Evolutionary conservation across 208 protist species (phyloP).

Genomic region (Leishmania arabica): DNA sequence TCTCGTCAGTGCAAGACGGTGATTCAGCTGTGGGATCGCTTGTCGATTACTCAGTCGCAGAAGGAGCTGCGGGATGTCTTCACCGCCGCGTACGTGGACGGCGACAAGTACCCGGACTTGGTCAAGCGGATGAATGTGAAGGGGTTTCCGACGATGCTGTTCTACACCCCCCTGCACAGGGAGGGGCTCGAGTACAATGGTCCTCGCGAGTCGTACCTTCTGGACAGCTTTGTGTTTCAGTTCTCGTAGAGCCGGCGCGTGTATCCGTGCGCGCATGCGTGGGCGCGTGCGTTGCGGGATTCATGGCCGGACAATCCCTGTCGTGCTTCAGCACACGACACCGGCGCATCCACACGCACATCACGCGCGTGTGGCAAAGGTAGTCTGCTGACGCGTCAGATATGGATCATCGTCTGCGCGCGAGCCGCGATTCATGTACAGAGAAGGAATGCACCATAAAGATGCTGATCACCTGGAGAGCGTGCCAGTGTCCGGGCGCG

Average conservation of each 20-base stretch:
- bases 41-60: constrained; percentile 72
- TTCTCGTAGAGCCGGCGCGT: constrained; percentile 42
- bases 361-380: not conserved
- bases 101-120: constrained; percentile 54
- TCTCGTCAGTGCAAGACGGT: constrained; percentile 43
- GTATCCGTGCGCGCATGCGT: not conserved
- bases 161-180: constrained; percentile 71
- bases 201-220: constrained; percentile 34
- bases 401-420: not conserved
- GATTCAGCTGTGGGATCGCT: constrained; percentile 49
- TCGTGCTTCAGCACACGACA: not conserved
- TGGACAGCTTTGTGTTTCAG: constrained; percentile 87
- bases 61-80: constrained; percentile 59
- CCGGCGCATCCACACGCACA: not conserved
- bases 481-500: not conserved
- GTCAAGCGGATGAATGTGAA: constrained; percentile 46
- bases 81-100: constrained; percentile 66
- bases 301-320: not conserved
- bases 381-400: not conserved
- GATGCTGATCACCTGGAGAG: not conserved
- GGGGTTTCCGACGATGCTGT: constrained; percentile 61
- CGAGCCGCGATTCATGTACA: not conserved
- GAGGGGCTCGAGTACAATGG: constrained; percentile 67
- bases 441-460: not conserved
- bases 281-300: not conserved